Evolutionary conservation across 2,329 filamentous ascomycete species (phyloP).

Genomic region (Neodidymelliopsis sp.): DNA sequence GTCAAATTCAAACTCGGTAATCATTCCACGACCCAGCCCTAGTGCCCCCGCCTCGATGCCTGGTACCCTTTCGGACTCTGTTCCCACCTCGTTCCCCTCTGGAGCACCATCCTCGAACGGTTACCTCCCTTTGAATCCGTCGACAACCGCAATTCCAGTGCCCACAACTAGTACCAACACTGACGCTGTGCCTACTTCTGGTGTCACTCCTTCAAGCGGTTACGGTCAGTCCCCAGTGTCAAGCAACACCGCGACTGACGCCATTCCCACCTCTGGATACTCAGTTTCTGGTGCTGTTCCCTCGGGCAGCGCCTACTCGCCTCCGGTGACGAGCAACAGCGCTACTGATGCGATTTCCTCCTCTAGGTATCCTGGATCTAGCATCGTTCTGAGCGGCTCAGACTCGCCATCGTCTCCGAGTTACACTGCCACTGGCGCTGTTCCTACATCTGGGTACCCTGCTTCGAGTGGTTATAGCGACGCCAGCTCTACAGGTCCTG

Average conservation of each 20-base stretch:
- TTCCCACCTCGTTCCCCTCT: constrained; percentile 17
- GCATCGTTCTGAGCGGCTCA: not conserved
- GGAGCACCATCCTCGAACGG: constrained; percentile 2
- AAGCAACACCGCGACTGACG: constrained; percentile 15
- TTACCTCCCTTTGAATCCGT: constrained; percentile 15
- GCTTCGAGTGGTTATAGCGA: not conserved
- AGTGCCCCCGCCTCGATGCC: constrained; percentile 1
- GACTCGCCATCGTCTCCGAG: not conserved
- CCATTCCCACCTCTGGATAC: constrained; percentile 9
- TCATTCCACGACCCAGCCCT: constrained; percentile 1
- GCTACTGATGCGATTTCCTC: constrained; percentile 9
- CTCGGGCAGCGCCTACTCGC: not conserved
- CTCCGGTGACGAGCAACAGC: not conserved
- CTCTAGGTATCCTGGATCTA: not conserved
- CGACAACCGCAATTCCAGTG: constrained; percentile 10
- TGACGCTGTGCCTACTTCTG: constrained; percentile 6
- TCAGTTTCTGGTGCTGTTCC: not conserved
- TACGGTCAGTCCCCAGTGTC: constrained; percentile 6
- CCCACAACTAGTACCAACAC: constrained; percentile 5
- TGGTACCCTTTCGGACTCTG: constrained; percentile 13
- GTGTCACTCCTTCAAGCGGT: constrained; percentile 5
- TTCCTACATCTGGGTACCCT: constrained; percentile 3
- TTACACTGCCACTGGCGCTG: constrained; percentile 7
- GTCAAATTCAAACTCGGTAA: not conserved
- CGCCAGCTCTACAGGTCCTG: constrained; percentile 1